Percentiles rank a stretch among this genome's conserved stretches.
Evolutionary conservation across 192 early-diverging fungal species (phyloP).

Genomic region (Coemansia umbellata): DNA sequence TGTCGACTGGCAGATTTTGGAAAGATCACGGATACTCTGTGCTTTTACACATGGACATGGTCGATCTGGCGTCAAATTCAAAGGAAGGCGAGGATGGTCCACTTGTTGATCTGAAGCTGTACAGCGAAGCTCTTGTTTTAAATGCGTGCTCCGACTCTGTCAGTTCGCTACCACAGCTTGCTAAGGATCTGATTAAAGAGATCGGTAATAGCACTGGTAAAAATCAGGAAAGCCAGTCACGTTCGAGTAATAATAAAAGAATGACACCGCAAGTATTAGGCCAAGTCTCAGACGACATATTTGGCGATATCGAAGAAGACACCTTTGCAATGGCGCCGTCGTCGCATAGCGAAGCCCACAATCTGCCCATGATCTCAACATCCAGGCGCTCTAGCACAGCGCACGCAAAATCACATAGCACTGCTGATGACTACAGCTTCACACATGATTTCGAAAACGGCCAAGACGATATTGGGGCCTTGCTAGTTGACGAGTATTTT

Average conservation of each 20-base stretch:
- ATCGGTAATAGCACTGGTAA: slow-evolving; percentile 3
- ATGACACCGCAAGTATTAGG: slow-evolving; percentile 26
- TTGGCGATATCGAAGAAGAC: slow-evolving; percentile 48
- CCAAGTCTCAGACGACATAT: slow-evolving; percentile 30
- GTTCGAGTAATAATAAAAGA: background rate
- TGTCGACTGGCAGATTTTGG: slow-evolving; percentile 50
- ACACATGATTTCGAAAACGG: slow-evolving; percentile 47
- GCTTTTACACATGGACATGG: slow-evolving; percentile 48
- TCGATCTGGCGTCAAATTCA: slow-evolving; percentile 34
- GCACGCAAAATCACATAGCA: slow-evolving; percentile 9
- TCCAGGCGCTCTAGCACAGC: slow-evolving; percentile 7
- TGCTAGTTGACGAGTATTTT: slow-evolving; percentile 46
- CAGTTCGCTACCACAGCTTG: slow-evolving; percentile 25
- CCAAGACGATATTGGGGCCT: slow-evolving; percentile 32
- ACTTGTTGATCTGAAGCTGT: slow-evolving; percentile 34
- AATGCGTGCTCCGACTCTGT: slow-evolving; percentile 44
- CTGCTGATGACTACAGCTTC: slow-evolving; percentile 20
- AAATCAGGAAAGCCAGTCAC: background rate
- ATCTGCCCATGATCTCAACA: slow-evolving; percentile 1
- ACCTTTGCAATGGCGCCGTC: slow-evolving; percentile 24
- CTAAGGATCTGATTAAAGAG: slow-evolving; percentile 22
- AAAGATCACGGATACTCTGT: slow-evolving; percentile 40
- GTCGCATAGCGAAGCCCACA: background rate
- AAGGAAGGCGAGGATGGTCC: slow-evolving; percentile 43
- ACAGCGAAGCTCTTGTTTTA: slow-evolving; percentile 40